Evolutionary conservation across 345 rosid species (phyloP).

Genomic region (Laguncularia racemosa): DNA sequence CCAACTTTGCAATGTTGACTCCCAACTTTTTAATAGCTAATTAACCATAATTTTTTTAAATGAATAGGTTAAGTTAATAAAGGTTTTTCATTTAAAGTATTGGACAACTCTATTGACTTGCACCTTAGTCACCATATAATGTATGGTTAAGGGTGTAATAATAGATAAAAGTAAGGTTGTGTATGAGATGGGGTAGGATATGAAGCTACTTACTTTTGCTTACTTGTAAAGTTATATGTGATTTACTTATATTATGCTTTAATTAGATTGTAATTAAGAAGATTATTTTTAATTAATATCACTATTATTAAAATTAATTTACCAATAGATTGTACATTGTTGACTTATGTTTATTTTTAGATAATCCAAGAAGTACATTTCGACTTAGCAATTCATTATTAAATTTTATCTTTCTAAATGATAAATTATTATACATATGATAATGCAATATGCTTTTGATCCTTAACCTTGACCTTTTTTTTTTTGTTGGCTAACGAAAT

Average conservation of each 20-base stretch:
- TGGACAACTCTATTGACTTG: constrained; percentile 41
- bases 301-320: background rate
- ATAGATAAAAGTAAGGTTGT: constrained; percentile 14
- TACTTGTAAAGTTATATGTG: constrained; percentile 27
- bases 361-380: no score
- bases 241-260: background rate
- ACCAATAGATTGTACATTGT: no score
- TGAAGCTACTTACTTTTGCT: constrained; percentile 29
- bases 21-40: no score
- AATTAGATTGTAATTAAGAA: background rate
- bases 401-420: no score
- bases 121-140: constrained; percentile 26
- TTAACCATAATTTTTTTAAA: background rate
- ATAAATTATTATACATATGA: no score
- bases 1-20: no score
- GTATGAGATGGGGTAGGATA: constrained; percentile 32
- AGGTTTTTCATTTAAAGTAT: constrained; percentile 31
- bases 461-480: no score
- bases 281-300: background rate
- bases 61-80: constrained; percentile 24
- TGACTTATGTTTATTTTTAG: no score
- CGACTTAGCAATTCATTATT: no score
- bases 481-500: no score
- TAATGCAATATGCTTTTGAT: no score
- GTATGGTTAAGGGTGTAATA: constrained; percentile 20